These are phyloP conservation scores for Spergularia azorica DNA, from an alignment of 179 eudicot genomes.

Conservation along the genomic window DNA sequence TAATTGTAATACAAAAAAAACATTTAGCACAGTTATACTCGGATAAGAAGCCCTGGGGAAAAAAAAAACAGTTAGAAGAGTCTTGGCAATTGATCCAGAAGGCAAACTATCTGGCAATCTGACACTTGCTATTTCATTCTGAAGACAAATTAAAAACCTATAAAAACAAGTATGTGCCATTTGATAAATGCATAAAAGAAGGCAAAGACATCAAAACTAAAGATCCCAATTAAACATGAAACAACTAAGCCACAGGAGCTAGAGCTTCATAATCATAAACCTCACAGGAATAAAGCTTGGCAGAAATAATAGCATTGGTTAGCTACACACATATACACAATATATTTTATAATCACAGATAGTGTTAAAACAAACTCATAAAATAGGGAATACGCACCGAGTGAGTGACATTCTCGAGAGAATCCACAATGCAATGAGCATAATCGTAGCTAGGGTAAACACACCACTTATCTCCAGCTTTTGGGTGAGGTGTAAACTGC, in stretches of 20 bases:
- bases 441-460: conserved; percentile 95
- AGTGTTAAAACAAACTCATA: neutral
- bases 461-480: conserved; percentile 98
- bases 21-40: too few relatives aligned
- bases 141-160: too few relatives aligned
- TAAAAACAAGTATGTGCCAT: too few relatives aligned
- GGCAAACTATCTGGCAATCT: too few relatives aligned
- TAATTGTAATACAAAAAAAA: too few relatives aligned
- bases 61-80: too few relatives aligned
- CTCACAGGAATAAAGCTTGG: neutral
- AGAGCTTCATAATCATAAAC: neutral
- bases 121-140: too few relatives aligned
- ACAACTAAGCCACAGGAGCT: neutral
- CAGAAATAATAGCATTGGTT: neutral
- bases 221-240: neutral
- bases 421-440: conserved; percentile 92
- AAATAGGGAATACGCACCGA: conserved; percentile 55
- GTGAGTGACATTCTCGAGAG: conserved; percentile 91
- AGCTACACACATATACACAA: neutral
- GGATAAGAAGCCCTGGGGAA: too few relatives aligned
- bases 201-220: neutral
- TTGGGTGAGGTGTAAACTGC: conserved; percentile 97
- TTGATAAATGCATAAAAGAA: neutral
- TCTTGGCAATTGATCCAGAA: too few relatives aligned
- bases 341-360: neutral